Base-by-base conservation (phyloP, 805 yeast species). In the Monosporozyma siamensis region DNA sequence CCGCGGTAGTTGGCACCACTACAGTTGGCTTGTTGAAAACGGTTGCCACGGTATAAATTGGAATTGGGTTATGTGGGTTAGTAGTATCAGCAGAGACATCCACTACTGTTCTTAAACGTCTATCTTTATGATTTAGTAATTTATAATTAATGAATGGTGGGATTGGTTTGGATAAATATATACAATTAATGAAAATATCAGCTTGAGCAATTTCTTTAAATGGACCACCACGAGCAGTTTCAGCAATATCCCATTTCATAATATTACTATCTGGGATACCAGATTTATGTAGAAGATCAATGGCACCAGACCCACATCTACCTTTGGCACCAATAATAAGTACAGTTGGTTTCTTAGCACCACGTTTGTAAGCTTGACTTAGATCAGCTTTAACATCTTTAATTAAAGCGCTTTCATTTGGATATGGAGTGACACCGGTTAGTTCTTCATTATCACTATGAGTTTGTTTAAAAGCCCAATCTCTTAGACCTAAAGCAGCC, bases 31-130 rank as follows among this genome's bases (percentile, higher is more conserved):
- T 77, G 51, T 77, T 75, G 71, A 92, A 92, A 6, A 82, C 88
- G 23, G 98, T 90, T 44, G 95, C 95, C 51, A 86, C 72, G 20
- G 78, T 70, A 66, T 92, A 94, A 42, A 92, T 90, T 48, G 99
- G 98, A 46, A 92, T 77, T 44, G 99, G 99, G 70, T 92, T 92
- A 72, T 88, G 90, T 47, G 97, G 97, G 66, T 92, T 92, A 43
- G 98, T 92, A 38, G 97, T 92, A 68, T 92, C 99, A 44, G 98
- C 98, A 41, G 95, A 85, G 44, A 92, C 99, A 65, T 92, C 99
- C 41, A 92, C 97, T 47, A 92, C 87, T 14, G 94, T 86, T 65
- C 90, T 78, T 60, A 92, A 75, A 51, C 74, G 81, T 77, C 98
- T 86, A 50, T 70, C 66, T 35, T 70, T 66, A 45, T 60, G 64